Evolutionary conservation across 2,329 filamentous ascomycete genomes (phyloP).

Genomic region (Knoxdaviesia capensis): DNA sequence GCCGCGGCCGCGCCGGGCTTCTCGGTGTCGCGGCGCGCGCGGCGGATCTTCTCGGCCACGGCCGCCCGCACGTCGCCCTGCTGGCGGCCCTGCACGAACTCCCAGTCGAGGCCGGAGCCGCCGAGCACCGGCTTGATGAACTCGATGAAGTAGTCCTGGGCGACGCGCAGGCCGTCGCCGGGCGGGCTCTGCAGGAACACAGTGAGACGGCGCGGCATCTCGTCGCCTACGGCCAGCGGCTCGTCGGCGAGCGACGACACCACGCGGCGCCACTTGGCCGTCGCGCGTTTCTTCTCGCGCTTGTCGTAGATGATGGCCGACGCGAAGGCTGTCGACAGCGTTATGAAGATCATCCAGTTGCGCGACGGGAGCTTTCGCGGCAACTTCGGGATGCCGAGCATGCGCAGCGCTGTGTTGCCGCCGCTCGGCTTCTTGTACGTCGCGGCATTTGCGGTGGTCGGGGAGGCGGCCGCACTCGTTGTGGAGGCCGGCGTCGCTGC

Average conservation of each 20-base stretch:
- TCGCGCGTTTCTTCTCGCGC: constrained; percentile 67
- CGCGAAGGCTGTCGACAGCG: constrained; percentile 57
- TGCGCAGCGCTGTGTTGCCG: constrained; percentile 51
- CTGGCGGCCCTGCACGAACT: constrained; percentile 77
- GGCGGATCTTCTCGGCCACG: constrained; percentile 69
- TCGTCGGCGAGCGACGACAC: constrained; percentile 73
- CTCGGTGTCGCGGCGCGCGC: constrained; percentile 40
- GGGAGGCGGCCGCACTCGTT: too few species aligned
- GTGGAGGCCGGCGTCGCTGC: too few species aligned
- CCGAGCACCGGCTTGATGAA: constrained; percentile 89
- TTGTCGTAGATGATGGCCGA: constrained; percentile 80
- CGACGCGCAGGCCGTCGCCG: constrained; percentile 60
- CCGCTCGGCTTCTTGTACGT: constrained; percentile 3
- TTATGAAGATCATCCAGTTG: constrained; percentile 94
- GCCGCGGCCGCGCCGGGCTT: constrained; percentile 10
- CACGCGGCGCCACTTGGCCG: constrained; percentile 67
- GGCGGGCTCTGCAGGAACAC: constrained; percentile 75
- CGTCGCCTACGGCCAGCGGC: constrained; percentile 42
- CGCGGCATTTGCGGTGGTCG: neutral
- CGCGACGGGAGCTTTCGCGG: constrained; percentile 74
- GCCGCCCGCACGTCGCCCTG: constrained; percentile 85
- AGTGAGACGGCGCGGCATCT: constrained; percentile 66
- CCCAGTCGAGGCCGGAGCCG: constrained; percentile 82
- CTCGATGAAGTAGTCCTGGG: constrained; percentile 90
- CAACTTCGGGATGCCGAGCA: constrained; percentile 72